phyloP scores from a whole-genome alignment of 371 early-diverging fungal genomes.

The Hamiltosporidium tvaerminnensis region DNA sequence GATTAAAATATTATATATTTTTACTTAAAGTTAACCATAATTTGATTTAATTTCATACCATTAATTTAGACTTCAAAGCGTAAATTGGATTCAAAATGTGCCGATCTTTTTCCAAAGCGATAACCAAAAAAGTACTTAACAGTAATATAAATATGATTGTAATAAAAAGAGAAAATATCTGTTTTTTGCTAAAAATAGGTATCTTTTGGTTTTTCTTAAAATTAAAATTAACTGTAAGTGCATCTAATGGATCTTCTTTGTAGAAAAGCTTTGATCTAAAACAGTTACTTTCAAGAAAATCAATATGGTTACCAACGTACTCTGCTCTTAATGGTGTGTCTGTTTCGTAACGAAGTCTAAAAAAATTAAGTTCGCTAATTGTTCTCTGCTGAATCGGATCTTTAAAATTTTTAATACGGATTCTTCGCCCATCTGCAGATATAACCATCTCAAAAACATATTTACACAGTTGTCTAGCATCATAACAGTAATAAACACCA shows the following conservation, averaged over 20 bases:
- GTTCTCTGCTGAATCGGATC: constrained; percentile 47
- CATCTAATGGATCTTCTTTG: constrained; percentile 52
- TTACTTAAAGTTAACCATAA: too few species aligned
- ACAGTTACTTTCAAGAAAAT: constrained; percentile 49
- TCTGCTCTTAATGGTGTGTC: constrained; percentile 46
- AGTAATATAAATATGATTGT: constrained; percentile 18
- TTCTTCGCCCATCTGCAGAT: constrained; percentile 50
- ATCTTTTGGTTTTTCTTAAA: constrained; percentile 39
- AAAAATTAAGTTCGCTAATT: constrained; percentile 51
- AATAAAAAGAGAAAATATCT: constrained; percentile 18
- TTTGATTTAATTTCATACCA: too few species aligned
- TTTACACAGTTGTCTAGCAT: constrained; percentile 54
- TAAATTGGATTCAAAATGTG: too few species aligned
- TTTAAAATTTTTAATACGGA: constrained; percentile 50
- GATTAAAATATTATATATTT: too few species aligned
- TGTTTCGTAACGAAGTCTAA: constrained; percentile 42
- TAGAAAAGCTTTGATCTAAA: constrained; percentile 52
- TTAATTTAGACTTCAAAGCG: too few species aligned
- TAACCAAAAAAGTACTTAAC: constrained; percentile 10
- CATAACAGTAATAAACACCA: constrained; percentile 42
- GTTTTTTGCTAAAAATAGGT: constrained; percentile 22
- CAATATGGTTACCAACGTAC: constrained; percentile 50
- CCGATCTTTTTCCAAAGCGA: constrained; percentile 18
- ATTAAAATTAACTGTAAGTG: constrained; percentile 52
- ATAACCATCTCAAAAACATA: constrained; percentile 55